Evolutionary conservation across 805 yeast genomes (phyloP), one percentile per base, ranked within the genome.

Genomic region (Schizosaccharomyces pombe): DNA sequence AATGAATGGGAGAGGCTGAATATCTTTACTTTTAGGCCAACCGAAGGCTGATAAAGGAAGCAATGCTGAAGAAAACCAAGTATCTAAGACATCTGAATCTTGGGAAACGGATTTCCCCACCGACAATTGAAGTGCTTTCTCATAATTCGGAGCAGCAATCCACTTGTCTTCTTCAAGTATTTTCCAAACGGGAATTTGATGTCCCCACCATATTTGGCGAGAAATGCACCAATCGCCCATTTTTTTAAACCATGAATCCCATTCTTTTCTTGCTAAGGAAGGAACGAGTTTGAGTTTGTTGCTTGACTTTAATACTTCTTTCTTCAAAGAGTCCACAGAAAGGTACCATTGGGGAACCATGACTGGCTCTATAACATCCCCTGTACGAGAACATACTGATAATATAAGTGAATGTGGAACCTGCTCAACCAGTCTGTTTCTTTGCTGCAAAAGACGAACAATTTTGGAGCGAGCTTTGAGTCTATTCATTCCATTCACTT

Each of bases 271-370:
- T 11, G 95, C 85, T 19, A 86, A 72, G 69, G 82, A 80, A 61
- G 98, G 98, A 55, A 79, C 14, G 3, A 43, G 14, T n/a, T 43
- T 26, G 9, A 43, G 5, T 8, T 14, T 43, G 49, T 22, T 19
- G 16, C 37, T 32, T n/a, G n/a, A n/a, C n/a, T 11, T 11, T 12
- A 43, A 43, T 5, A 43, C 14, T 43, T 19, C n/a, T 19, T 43
- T 24, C 14, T 30, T 16, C 19, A 43, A 29, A 22, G 5, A 14
- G 14, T 43, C 30, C 71, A 87, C 95, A 57, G 84, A 72, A 60
- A 91, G 96, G 95, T 96, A 91, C 98, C 98, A 91, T 73, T 91
- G 98, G 57, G 98, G 98, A 72, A 91, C 91, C 71, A 91, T 75
- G 64, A 85, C 73, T 55, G 98, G 98, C 73, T 91, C 98, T 63